A percentile compares a stretch with the other conserved stretches of the same genome.
Evolutionary conservation across 805 yeast genomes (phyloP).

Genomic region (Spathaspora sp.): DNA sequence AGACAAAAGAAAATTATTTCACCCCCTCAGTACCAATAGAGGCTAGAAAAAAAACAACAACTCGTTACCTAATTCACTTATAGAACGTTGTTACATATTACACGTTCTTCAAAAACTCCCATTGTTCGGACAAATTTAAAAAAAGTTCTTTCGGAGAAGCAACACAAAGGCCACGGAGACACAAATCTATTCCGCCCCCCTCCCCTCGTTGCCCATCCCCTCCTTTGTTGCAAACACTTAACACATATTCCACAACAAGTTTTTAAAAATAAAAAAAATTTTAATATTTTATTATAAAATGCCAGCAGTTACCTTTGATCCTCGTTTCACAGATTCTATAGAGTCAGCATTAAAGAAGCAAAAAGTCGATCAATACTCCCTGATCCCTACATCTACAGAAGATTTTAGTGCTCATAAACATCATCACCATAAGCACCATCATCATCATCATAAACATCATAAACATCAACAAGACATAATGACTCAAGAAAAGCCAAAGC

Average conservation of each 20-base stretch:
- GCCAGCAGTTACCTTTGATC: not conserved
- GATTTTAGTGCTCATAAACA: not conserved
- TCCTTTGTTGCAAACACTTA: not conserved
- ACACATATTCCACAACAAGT: not conserved
- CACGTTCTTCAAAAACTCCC: not conserved
- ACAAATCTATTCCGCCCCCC: too few species aligned
- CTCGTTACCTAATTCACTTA: not conserved
- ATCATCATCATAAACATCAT: not conserved
- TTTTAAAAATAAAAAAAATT: not conserved
- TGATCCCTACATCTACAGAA: not conserved
- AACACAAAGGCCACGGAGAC: not conserved
- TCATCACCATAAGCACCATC: not conserved
- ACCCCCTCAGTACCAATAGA: not conserved
- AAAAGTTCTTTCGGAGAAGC: not conserved
- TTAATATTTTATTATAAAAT: not conserved
- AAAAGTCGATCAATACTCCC: not conserved
- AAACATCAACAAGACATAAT: not conserved
- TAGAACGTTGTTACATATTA: not conserved
- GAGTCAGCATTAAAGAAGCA: conserved; percentile 6
- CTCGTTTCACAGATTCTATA: not conserved
- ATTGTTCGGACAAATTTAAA: not conserved
- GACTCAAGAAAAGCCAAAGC: not conserved
- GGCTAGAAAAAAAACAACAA: not conserved
- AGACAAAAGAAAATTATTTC: not conserved
- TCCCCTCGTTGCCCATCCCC: not conserved